Percentiles rank a stretch among this genome's conserved stretches.
These are phyloP conservation scores for Scutellaria galericulata DNA, from an alignment of 257 asterid species.

Conservation along the genomic window DNA sequence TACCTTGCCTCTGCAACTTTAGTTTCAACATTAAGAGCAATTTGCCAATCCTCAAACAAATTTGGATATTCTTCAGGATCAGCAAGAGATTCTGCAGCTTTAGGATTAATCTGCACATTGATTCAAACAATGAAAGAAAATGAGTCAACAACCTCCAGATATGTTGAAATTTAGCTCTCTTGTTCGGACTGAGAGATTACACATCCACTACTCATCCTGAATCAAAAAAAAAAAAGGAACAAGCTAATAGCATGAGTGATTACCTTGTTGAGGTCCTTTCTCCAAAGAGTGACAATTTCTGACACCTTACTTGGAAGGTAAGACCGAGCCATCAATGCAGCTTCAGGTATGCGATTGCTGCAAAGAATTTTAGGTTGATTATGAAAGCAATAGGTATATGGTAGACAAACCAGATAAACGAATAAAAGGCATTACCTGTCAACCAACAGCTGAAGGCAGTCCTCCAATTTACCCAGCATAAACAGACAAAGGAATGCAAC, in stretches of 20 bases:
- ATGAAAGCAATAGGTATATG: constrained; percentile 20
- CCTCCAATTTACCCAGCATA: constrained; percentile 83
- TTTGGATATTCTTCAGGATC: constrained; percentile 94
- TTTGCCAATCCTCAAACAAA: constrained; percentile 92
- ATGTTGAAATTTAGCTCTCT: constrained; percentile 14
- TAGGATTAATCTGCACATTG: constrained; percentile 70
- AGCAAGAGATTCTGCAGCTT: constrained; percentile 97
- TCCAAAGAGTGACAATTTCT: constrained; percentile 87
- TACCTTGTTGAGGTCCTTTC: constrained; percentile 83
- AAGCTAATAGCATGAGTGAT: neutral
- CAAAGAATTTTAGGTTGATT: constrained; percentile 34
- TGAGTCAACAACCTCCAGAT: constrained; percentile 27
- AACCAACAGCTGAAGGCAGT: constrained; percentile 78
- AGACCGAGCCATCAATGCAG: constrained; percentile 97
- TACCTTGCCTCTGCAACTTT: constrained; percentile 65
- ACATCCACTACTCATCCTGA: neutral
- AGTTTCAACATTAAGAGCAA: constrained; percentile 80
- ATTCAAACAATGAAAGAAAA: constrained; percentile 28
- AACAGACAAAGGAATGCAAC: constrained; percentile 85
- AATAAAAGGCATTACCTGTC: constrained; percentile 59
- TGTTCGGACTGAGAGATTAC: constrained; percentile 6
- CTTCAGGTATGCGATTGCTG: constrained; percentile 96
- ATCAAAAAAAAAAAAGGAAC: neutral
- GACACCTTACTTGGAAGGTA: constrained; percentile 97
- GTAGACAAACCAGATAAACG: constrained; percentile 30